Base-by-base conservation (phyloP, 2,329 filamentous ascomycete genomes). In the Fusarium pilosicola region DNA sequence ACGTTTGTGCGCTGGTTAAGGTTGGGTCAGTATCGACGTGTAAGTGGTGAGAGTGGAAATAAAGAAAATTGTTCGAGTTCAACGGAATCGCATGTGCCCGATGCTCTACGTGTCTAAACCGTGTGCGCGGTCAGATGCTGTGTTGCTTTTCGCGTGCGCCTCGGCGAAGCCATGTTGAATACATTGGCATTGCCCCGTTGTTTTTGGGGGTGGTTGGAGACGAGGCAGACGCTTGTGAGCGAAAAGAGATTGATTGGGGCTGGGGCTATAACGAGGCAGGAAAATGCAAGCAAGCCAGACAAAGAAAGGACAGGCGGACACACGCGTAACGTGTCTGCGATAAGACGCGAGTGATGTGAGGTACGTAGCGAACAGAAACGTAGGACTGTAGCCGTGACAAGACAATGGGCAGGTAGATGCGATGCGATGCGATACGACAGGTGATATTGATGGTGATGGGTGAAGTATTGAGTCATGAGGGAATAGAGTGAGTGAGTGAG, bases 201-300 rank as follows among this genome's bases (percentile, higher is more conserved):
- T 38, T 71, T 71, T 72, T 69, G 46, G 36, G 34, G 72, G 68
- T 66, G 68, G 69, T 73, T 75, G 72, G 72, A 57, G 46, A 49
- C 55, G 56, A 59, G 68, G 32, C 24, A 45, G 30, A 38, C 49
- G 48, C 63, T 70, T 70, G 57, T 48, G 67, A 64, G 52, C 46
- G 59, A 45, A 71, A 46, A 64, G 52, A 55, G 49, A 49, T 57
- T 71, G 54, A 54, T 52, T 71, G 67, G 71, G 64, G 70, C 57
- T 73, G 65, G 62, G 66, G 65, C 28, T 56, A 64, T 73, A 60
- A 34, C 54, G 26, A 70, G 48, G 41, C 51, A 48, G 46, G 55
- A 59, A 62, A 58, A 38, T 44, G 45, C 52, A 62, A 55, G 49
- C 58, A 57, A 67, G 48, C 34, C n/a, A 54, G 44, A 48, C 49